phyloP scores from a whole-genome alignment of 495 filamentous ascomycete species.

The Penicillium parvum region DNA sequence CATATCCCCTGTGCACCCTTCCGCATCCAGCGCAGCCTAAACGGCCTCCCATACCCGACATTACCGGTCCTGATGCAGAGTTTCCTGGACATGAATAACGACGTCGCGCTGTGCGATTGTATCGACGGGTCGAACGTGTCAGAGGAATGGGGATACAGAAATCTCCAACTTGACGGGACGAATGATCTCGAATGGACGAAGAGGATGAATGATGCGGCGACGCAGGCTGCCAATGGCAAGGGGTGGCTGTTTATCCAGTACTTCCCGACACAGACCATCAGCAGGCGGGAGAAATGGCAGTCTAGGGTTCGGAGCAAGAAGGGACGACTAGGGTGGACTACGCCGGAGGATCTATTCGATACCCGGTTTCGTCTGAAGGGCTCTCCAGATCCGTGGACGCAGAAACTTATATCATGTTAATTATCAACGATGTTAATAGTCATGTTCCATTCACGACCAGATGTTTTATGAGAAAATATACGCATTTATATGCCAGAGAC shows the following conservation, averaged over 20 bases:
- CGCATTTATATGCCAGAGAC: too few relatives aligned
- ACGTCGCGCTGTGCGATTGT: conserved; percentile 31
- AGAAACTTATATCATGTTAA: conserved; percentile 22
- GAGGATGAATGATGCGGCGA: conserved; percentile 19
- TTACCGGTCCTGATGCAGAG: conserved; percentile 32
- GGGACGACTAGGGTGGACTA: conserved; percentile 26
- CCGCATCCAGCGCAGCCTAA: conserved; percentile 28
- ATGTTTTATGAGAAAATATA: neutral
- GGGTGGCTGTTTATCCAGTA: conserved; percentile 25
- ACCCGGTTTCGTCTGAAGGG: conserved; percentile 27
- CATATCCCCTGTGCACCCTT: conserved; percentile 28
- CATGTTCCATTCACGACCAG: neutral
- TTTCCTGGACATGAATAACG: conserved; percentile 30
- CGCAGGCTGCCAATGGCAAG: conserved; percentile 18
- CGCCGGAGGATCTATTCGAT: conserved; percentile 22
- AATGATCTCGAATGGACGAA: conserved; percentile 33
- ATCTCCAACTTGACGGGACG: conserved; percentile 31
- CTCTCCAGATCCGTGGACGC: conserved; percentile 27
- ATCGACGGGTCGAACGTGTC: conserved; percentile 37
- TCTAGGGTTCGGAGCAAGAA: conserved; percentile 24
- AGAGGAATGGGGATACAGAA: conserved; percentile 31
- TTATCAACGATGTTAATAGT: neutral
- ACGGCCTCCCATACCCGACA: conserved; percentile 34
- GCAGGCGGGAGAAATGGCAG: conserved; percentile 25
- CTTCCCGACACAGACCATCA: conserved; percentile 21